These are phyloP conservation scores for Xylaria castorea DNA, from an alignment of 495 filamentous ascomycete species.

Conservation along the genomic window DNA sequence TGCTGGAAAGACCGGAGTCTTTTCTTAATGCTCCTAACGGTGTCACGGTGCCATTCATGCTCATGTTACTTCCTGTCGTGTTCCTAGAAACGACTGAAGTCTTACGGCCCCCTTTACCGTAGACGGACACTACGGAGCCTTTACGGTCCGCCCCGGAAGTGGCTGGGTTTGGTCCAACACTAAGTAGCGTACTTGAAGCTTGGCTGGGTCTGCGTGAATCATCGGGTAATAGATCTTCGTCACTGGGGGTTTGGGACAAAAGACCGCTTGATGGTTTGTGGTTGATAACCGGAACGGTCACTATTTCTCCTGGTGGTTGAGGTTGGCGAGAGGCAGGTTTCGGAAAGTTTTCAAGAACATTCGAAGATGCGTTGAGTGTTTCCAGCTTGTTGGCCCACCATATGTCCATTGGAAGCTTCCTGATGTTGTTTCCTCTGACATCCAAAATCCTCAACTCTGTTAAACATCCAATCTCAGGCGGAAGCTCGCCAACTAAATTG, in stretches of 20 bases:
- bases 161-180: conserved; percentile 73
- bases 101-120: conserved; percentile 78
- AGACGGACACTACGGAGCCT: conserved; percentile 78
- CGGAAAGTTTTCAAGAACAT: conserved; percentile 86
- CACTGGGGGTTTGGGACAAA: conserved; percentile 65
- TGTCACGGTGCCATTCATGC: conserved; percentile 57
- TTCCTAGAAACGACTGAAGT: conserved; percentile 79
- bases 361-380: conserved; percentile 93
- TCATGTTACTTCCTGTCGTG: conserved; percentile 49
- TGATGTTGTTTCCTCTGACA: conserved; percentile 89
- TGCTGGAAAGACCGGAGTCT: conserved; percentile 81
- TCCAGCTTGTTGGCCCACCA: conserved; percentile 92
- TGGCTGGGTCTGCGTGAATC: conserved; percentile 87
- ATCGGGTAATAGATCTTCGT: conserved; percentile 76
- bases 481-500: conserved; percentile 83
- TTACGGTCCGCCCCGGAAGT: conserved; percentile 69
- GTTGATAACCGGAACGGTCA: conserved; percentile 36
- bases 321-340: conserved; percentile 74
- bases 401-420: conserved; percentile 84
- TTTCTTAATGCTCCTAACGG: conserved; percentile 68
- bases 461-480: conserved; percentile 83
- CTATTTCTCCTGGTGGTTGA: conserved; percentile 58
- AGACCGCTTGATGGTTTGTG: conserved; percentile 62
- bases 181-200: conserved; percentile 75
- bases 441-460: conserved; percentile 84